phyloP scores from a whole-genome alignment of 2,329 filamentous ascomycete species.

The Ceratocystis diversiconidia region DNA sequence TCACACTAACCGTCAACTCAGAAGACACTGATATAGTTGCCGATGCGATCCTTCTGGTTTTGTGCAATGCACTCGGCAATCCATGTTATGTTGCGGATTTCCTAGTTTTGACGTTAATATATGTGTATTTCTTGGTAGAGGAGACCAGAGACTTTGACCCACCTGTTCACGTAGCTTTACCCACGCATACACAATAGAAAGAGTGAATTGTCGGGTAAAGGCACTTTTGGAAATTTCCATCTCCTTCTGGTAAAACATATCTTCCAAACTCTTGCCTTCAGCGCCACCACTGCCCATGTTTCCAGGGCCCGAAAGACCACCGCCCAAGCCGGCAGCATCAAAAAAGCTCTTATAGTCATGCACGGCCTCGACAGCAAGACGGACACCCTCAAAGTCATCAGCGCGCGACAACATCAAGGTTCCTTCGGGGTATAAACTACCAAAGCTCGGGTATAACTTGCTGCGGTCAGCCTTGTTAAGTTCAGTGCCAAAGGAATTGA shows the following conservation, averaged over 20 bases:
- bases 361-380: constrained; percentile 84
- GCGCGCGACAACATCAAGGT: constrained; percentile 88
- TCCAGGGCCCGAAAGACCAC: constrained; percentile 56
- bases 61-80: constrained; percentile 99
- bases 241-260: constrained; percentile 98
- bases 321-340: constrained; percentile 69
- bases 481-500: constrained; percentile 97
- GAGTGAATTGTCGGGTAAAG: constrained; percentile 92
- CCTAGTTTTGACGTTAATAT: constrained; percentile 40
- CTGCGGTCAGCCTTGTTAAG: constrained; percentile 83
- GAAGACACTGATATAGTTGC: constrained; percentile 98
- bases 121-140: not conserved
- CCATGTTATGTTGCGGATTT: constrained; percentile 99
- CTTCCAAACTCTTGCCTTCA: constrained; percentile 82
- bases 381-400: constrained; percentile 86
- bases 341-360: constrained; percentile 93
- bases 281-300: constrained; percentile 72
- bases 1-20: constrained; percentile 29
- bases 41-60: constrained; percentile 97
- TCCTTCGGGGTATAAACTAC: constrained; percentile 83
- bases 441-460: constrained; percentile 90
- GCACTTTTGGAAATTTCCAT: constrained; percentile 95
- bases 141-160: constrained; percentile 25
- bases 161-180: constrained; percentile 96
- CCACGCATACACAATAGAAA: constrained; percentile 92